A percentile compares a stretch with the other conserved stretches of the same genome.
Conservation (phyloP, 2,329 filamentous ascomycete species). For the Exophiala viscosa region DNA sequence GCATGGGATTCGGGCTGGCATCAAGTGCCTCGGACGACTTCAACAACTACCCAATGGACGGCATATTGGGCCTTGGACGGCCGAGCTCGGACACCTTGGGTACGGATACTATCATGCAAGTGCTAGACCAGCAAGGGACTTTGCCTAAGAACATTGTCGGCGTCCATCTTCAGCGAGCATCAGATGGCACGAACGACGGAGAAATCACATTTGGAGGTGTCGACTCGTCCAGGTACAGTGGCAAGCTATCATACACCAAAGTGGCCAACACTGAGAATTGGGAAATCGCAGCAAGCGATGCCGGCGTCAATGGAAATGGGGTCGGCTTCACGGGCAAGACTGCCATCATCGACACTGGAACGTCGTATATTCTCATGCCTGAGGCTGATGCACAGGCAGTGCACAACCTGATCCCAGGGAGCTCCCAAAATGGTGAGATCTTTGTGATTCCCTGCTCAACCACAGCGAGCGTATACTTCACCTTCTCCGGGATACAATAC, state of each 20-base stretch:
- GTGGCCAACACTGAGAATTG: slow-evolving; percentile 55
- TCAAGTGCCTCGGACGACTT: slow-evolving; percentile 71
- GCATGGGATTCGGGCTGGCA: slow-evolving; percentile 69
- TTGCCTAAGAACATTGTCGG: slow-evolving; percentile 66
- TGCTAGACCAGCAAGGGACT: slow-evolving; percentile 54
- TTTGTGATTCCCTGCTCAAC: slow-evolving; percentile 73
- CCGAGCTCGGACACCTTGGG: slow-evolving; percentile 49
- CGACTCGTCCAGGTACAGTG: slow-evolving; percentile 64
- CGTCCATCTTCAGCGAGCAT: slow-evolving; percentile 64
- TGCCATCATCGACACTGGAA: slow-evolving; percentile 80
- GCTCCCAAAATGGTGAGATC: slow-evolving; percentile 50
- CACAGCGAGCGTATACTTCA: slow-evolving; percentile 57
- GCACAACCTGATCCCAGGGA: slow-evolving; percentile 64
- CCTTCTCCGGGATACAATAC: slow-evolving; percentile 66
- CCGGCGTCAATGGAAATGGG: slow-evolving; percentile 57
- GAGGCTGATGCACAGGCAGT: slow-evolving; percentile 61
- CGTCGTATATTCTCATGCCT: slow-evolving; percentile 73
- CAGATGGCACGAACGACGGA: slow-evolving; percentile 65
- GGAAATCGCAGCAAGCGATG: slow-evolving; percentile 67
- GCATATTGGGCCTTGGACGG: slow-evolving; percentile 75
- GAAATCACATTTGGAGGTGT: slow-evolving; percentile 72
- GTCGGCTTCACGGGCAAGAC: slow-evolving; percentile 54
- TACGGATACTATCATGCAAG: slow-evolving; percentile 64
- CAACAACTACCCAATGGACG: slow-evolving; percentile 75
- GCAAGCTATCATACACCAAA: slow-evolving; percentile 64